Base-by-base conservation (phyloP, 2,329 filamentous ascomycete genomes). In the Fusarium sp. region DNA sequence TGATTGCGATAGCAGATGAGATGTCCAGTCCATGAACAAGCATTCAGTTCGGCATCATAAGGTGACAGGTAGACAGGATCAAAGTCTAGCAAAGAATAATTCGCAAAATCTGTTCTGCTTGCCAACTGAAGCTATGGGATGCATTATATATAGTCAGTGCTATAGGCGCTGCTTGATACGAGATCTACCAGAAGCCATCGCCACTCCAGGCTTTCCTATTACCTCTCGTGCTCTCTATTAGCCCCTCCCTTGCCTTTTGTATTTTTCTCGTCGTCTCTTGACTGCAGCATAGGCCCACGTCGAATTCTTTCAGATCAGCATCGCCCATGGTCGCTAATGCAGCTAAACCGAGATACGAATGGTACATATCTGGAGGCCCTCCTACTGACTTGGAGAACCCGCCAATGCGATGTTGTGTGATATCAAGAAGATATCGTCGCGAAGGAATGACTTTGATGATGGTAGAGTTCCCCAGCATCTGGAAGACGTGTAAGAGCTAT, bases 311-410 rank as follows among this genome's bases (percentile, higher is more conserved):
- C 42, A 98, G 80, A 0, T 89, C 89, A 2, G 87, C 81, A 74
- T 97, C 93, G 13, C 90, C 90, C 81, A 95, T 89, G 22, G 94
- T 88, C 1, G 92, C 90, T 44, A 99, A 85, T 2, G 93, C 92
- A 5, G 94, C 93, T 39, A 98, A 88, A 0, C 95, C 96, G 36
- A 98, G 88, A 80, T 95, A 98, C 1, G 93, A 93, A 80, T 99
- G 96, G 75, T 97, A 94, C 32, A 98, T 87, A 84, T 94, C 93
- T 18, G 93, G 93, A 50, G 89, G 89, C 18, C 89, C 87, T 11
- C 90, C 91, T 1, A 91, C 89, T 17, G 87, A 82, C 79, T 96
- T 96, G n/a, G 90, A 89, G 81, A 96, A 96, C 2, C 94, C 94
- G 48, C 94, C 94, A 30, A 98, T 93, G 24, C 90, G 81, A 82